Base-by-base conservation (phyloP, 306 rosid genomes). In the Clitoria ternatea region DNA sequence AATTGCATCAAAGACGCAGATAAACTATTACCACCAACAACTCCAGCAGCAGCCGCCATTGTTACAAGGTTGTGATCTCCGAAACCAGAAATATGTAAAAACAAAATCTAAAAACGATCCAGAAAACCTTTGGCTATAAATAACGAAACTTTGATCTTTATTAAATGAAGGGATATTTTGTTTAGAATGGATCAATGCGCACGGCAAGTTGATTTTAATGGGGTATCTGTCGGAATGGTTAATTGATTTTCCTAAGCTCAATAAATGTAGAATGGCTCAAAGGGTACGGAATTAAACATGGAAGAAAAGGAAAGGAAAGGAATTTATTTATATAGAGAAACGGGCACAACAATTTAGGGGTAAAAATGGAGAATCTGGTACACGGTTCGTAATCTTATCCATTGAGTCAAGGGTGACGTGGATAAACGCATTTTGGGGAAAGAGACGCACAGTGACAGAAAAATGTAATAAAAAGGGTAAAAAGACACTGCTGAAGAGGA, bases 301-400 rank as follows among this genome's bases (percentile, higher is more conserved):
- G 29, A 3, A 3, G 11, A 29, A 40, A 50, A 59, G 0, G 11
- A 4, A 5, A 45, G 30, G 22, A 36, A n/a, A n/a, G n/a, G n/a
- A n/a, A n/a, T n/a, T n/a, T n/a, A 48, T 11, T 2, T 42, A 30
- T 23, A 20, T 47, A 67, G 37, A 10, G 40, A 39, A 43, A 6
- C n/a, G n/a, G n/a, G n/a, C n/a, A n/a, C n/a, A n/a, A n/a, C n/a
- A 1, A 50, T 56, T 36, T 66, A 17, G 55, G 67, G 77, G 71
- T 61, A 81, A 20, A 32, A 15, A 20, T 42, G 22, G 52, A 36
- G 37, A 48, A 56, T 66, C 39, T 35, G 54, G 19, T 26, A 59
- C 36, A 44, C 1, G 56, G 84, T 78, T n/a, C n/a, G n/a, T n/a
- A n/a, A n/a, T 61, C 92, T 87, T 85, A 89, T 92, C 94, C 87